Evolutionary conservation across 2,329 filamentous ascomycete genomes (phyloP).

Genomic region (Cladosporium halotolerans): DNA sequence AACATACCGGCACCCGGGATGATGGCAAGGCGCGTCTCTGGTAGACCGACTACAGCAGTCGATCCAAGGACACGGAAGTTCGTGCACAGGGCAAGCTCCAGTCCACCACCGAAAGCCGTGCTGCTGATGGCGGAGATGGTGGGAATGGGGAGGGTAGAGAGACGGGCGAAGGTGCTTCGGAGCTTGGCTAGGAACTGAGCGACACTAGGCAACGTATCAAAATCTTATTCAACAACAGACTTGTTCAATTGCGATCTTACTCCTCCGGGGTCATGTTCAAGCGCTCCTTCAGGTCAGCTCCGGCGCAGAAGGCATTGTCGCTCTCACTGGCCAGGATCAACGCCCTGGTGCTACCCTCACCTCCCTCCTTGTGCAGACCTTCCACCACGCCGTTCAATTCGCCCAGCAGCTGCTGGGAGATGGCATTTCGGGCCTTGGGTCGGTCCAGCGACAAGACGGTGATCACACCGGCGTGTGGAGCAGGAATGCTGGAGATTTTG

Average conservation of each 20-base stretch:
- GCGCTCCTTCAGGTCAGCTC: conserved; percentile 89
- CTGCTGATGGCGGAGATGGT: conserved; percentile 85
- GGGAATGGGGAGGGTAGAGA: conserved; percentile 74
- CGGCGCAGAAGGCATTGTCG: conserved; percentile 87
- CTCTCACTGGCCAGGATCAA: conserved; percentile 77
- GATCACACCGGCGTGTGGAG: conserved; percentile 75
- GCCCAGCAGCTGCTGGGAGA: conserved; percentile 70
- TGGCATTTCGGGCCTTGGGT: conserved; percentile 79
- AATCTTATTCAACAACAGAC: neutral
- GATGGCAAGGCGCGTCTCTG: conserved; percentile 88
- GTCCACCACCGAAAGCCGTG: conserved; percentile 81
- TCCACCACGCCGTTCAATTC: conserved; percentile 68
- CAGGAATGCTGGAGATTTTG: conserved; percentile 67
- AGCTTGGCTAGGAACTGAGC: conserved; percentile 70
- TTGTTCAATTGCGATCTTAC: conserved; percentile 39
- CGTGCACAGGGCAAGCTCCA: conserved; percentile 86
- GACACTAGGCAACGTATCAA: conserved; percentile 52
- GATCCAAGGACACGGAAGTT: conserved; percentile 83
- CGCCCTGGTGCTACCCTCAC: conserved; percentile 61
- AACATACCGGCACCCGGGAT: conserved; percentile 66
- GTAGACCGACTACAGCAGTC: conserved; percentile 71
- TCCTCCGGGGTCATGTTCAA: conserved; percentile 69
- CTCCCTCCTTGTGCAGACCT: conserved; percentile 55
- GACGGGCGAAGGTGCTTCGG: conserved; percentile 65
- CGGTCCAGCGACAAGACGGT: conserved; percentile 83